Conservation (phyloP, 306 rosid genomes). For the Luffa aegyptiaca region DNA sequence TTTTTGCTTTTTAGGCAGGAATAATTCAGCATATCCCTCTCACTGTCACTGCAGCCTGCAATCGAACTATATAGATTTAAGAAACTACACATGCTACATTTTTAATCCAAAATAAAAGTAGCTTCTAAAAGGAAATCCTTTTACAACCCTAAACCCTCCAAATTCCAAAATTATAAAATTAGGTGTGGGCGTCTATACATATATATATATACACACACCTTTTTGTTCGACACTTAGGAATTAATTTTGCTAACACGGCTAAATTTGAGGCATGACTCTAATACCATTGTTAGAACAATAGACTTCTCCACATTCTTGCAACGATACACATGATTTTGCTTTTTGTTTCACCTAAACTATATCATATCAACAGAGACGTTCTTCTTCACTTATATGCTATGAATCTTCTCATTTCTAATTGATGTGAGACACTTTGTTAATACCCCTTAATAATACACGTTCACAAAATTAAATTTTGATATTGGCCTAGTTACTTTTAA, state of each 20-base stretch:
- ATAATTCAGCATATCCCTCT: not conserved
- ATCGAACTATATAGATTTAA: not conserved
- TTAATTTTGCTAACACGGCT: too few species aligned
- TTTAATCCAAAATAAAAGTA: not conserved
- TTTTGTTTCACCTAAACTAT: too few species aligned
- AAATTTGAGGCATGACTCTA: too few species aligned
- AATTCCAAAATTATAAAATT: not conserved
- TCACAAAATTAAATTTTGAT: not conserved
- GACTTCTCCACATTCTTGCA: too few species aligned
- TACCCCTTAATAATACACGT: not conserved
- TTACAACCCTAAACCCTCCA: not conserved
- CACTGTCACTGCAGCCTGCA: not conserved
- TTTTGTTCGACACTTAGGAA: too few species aligned
- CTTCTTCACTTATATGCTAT: too few species aligned
- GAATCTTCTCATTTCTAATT: too few species aligned
- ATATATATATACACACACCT: too few species aligned
- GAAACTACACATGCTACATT: not conserved
- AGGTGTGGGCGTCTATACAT: too few species aligned
- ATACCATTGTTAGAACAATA: too few species aligned
- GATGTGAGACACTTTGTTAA: not conserved
- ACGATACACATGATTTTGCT: too few species aligned
- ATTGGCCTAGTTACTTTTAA: not conserved
- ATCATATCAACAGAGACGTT: too few species aligned
- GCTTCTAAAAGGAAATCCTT: not conserved
- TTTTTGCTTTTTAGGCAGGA: not conserved